These are phyloP conservation scores for Saraca asoca DNA, from an alignment of 331 rosid genomes.

Conservation along the genomic window DNA sequence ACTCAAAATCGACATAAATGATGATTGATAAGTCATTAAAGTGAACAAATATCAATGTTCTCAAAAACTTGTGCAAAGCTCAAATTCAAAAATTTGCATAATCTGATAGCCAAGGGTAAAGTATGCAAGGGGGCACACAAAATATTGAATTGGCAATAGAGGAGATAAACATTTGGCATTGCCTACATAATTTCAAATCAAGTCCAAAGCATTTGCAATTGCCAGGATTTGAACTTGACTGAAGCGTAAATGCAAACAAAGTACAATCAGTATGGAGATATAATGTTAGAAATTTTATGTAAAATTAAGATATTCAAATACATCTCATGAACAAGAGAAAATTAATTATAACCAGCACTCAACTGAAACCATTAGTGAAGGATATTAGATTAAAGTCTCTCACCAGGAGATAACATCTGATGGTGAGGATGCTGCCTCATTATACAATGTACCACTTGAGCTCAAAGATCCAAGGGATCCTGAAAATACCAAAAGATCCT, in stretches of 20 bases:
- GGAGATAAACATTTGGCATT: neutral
- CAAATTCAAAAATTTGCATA: too few relatives aligned
- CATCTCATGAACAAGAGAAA: neutral
- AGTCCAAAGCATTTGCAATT: neutral
- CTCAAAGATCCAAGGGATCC: conserved; percentile 92
- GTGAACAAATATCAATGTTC: too few relatives aligned
- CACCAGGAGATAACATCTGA: conserved; percentile 69
- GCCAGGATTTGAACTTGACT: neutral
- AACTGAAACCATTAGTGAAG: neutral
- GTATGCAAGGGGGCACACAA: too few relatives aligned
- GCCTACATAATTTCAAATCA: neutral
- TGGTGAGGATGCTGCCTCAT: conserved; percentile 48
- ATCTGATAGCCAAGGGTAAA: too few relatives aligned
- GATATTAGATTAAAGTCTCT: conserved; percentile 32
- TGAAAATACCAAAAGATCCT: conserved; percentile 38
- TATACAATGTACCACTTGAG: conserved; percentile 68
- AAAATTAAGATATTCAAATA: neutral
- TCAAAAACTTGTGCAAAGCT: too few relatives aligned
- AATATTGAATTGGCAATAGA: too few relatives aligned
- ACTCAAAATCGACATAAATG: too few relatives aligned
- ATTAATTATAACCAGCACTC: neutral
- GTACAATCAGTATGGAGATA: neutral
- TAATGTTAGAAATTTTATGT: neutral
- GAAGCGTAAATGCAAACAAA: neutral
- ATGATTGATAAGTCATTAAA: too few relatives aligned